Percentiles rank a stretch among this genome's conserved stretches.
Conservation (phyloP, 2,329 filamentous ascomycete genomes). For the Trichothecium roseum region DNA sequence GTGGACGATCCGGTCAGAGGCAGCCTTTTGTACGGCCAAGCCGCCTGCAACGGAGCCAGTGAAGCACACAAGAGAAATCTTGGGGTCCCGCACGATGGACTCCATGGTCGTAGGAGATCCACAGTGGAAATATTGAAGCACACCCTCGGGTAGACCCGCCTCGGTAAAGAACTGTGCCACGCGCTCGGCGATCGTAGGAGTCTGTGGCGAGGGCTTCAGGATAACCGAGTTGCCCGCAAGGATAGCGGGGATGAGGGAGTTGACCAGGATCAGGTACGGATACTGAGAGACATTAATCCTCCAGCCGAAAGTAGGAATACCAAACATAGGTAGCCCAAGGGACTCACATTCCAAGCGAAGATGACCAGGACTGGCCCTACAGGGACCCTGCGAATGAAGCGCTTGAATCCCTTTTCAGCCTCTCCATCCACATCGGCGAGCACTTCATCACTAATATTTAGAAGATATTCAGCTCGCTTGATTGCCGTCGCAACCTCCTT, state of each 20-base stretch:
- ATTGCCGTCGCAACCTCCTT: constrained; percentile 80
- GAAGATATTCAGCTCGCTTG: constrained; percentile 73
- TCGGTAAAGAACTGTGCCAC: constrained; percentile 65
- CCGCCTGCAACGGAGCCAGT: constrained; percentile 88
- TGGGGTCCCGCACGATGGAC: constrained; percentile 64
- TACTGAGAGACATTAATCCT: constrained; percentile 46
- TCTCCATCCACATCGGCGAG: constrained; percentile 76
- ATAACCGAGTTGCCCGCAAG: constrained; percentile 86
- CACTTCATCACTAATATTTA: constrained; percentile 71
- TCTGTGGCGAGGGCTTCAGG: constrained; percentile 90
- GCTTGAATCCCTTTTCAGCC: constrained; percentile 75
- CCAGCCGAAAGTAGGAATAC: constrained; percentile 1
- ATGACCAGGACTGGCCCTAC: constrained; percentile 81
- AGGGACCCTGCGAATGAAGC: constrained; percentile 81
- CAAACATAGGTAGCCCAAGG: not conserved
- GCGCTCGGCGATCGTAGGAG: constrained; percentile 83
- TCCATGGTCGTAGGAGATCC: constrained; percentile 71
- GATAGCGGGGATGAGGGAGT: constrained; percentile 85
- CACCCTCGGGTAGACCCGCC: constrained; percentile 71
- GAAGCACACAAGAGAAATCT: constrained; percentile 78
- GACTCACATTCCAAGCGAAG: constrained; percentile 88
- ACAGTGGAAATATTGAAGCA: constrained; percentile 87
- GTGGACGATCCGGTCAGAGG: constrained; percentile 71
- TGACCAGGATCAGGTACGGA: constrained; percentile 86
- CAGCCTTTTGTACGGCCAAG: constrained; percentile 74